A percentile compares a stretch with the other conserved stretches of the same genome.
These are phyloP conservation scores for Silene conica DNA, from an alignment of 148 eudicot genomes.

Conservation along the genomic window DNA sequence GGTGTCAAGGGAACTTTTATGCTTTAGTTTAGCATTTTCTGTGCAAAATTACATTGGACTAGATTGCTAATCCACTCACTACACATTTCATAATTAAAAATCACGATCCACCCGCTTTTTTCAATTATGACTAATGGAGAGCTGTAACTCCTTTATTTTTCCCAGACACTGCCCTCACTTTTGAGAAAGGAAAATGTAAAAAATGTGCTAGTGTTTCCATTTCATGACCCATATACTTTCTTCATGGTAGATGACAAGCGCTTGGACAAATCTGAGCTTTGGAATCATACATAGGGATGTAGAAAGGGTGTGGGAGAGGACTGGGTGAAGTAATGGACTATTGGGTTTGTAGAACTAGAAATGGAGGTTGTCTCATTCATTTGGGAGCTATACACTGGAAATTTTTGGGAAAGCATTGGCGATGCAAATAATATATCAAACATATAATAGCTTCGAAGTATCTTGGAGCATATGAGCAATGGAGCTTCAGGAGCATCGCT, in stretches of 20 bases:
- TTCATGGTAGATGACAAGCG: slow-evolving; percentile 95
- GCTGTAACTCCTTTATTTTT: slow-evolving; percentile 8
- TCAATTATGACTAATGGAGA: not conserved
- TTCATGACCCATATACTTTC: slow-evolving; percentile 84
- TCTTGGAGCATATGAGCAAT: slow-evolving; percentile 74
- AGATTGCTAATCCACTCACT: not conserved
- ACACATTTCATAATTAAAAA: not conserved
- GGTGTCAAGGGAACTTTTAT: not conserved
- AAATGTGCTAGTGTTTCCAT: slow-evolving; percentile 41
- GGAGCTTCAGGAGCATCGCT: slow-evolving; percentile 94
- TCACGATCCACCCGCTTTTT: not conserved
- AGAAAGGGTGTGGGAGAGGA: slow-evolving; percentile 65
- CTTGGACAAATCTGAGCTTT: slow-evolving; percentile 97
- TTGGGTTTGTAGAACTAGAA: slow-evolving; percentile 48
- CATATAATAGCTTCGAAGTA: slow-evolving; percentile 78
- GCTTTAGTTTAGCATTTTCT: not conserved
- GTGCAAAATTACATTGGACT: not conserved
- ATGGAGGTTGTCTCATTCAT: slow-evolving; percentile 64
- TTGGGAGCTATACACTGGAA: slow-evolving; percentile 66
- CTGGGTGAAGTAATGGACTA: slow-evolving; percentile 80
- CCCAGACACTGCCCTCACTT: slow-evolving; percentile 15
- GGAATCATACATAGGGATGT: slow-evolving; percentile 96
- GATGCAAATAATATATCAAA: slow-evolving; percentile 52
- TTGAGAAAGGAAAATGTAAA: slow-evolving; percentile 46
- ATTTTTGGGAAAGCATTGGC: slow-evolving; percentile 55